Evolutionary conservation across 495 filamentous ascomycete species (phyloP).

Genomic region (Amniculicola lignicola): DNA sequence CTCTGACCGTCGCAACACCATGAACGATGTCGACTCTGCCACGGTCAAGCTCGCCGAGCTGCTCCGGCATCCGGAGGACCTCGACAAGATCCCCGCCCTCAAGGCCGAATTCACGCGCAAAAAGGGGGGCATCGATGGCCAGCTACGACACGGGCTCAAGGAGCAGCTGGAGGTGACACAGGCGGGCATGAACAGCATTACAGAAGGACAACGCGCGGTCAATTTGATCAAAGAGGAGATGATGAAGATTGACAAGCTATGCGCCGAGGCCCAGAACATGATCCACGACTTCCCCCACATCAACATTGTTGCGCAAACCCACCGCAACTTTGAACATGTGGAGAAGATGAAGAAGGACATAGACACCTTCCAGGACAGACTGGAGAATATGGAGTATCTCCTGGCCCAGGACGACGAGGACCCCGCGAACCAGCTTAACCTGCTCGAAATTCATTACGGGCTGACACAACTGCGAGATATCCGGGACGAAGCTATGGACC

Average conservation of each 20-base stretch:
- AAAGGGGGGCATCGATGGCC: slow-evolving; percentile 84
- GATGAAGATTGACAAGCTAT: slow-evolving; percentile 96
- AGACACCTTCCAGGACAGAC: slow-evolving; percentile 73
- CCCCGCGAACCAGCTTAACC: slow-evolving; percentile 84
- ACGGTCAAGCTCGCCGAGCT: slow-evolving; percentile 71
- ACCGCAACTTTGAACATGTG: slow-evolving; percentile 89
- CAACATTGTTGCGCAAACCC: slow-evolving; percentile 86
- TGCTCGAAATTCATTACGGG: slow-evolving; percentile 83
- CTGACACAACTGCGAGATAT: slow-evolving; percentile 90
- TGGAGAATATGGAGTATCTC: slow-evolving; percentile 70
- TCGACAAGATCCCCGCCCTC: slow-evolving; percentile 88
- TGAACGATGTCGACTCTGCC: slow-evolving; percentile 49
- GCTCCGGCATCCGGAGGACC: slow-evolving; percentile 71
- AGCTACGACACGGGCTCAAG: slow-evolving; percentile 79
- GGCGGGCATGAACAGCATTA: slow-evolving; percentile 78
- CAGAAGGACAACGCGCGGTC: slow-evolving; percentile 82
- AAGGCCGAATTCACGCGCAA: slow-evolving; percentile 93
- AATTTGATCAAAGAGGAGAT: slow-evolving; percentile 94
- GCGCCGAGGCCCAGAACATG: slow-evolving; percentile 92
- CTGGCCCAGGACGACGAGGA: slow-evolving; percentile 79
- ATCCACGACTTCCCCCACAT: slow-evolving; percentile 96
- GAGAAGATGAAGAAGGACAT: slow-evolving; percentile 87
- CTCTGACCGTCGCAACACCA: slow-evolving; percentile 27
- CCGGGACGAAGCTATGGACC: slow-evolving; percentile 91
- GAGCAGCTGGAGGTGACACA: slow-evolving; percentile 92